Percentiles rank a stretch among this genome's conserved stretches.
These are phyloP conservation scores for Aspergillus oerlinghausenensis DNA, from an alignment of 2,329 filamentous ascomycete genomes.

Conservation along the genomic window DNA sequence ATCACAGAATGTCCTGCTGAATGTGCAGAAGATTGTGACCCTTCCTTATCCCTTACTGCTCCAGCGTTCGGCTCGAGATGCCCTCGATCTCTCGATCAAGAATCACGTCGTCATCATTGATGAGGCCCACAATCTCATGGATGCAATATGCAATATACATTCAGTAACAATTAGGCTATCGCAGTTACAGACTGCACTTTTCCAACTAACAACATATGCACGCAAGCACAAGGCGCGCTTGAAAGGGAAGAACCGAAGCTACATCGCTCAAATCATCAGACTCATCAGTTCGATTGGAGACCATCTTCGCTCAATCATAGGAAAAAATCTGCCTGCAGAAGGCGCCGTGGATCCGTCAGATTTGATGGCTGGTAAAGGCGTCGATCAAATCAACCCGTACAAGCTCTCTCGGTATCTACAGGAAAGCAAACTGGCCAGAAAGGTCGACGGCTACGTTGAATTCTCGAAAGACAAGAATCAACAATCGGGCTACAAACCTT, in stretches of 20 bases:
- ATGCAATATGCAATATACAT: conserved; percentile 83
- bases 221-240: conserved; percentile 82
- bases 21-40: conserved; percentile 63
- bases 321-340: conserved; percentile 46
- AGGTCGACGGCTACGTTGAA: conserved; percentile 82
- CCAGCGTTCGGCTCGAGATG: conserved; percentile 81
- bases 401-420: conserved; percentile 84
- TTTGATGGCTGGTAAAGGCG: conserved; percentile 75
- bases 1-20: conserved; percentile 4
- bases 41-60: conserved; percentile 87
- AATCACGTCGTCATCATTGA: conserved; percentile 92
- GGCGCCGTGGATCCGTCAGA: conserved; percentile 66
- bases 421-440: conserved; percentile 87
- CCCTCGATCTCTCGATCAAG: conserved; percentile 78
- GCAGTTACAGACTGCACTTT: conserved; percentile 68
- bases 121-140: conserved; percentile 97
- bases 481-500: conserved; percentile 21
- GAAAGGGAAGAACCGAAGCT: conserved; percentile 86
- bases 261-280: conserved; percentile 80
- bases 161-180: conserved; percentile 69
- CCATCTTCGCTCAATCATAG: conserved; percentile 57
- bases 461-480: conserved; percentile 51
- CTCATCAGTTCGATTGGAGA: conserved; percentile 72
- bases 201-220: conserved; percentile 76
- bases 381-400: conserved; percentile 92